Base-by-base conservation (phyloP, 1,284 basidiomycete species). In the Ustilago tritici region DNA sequence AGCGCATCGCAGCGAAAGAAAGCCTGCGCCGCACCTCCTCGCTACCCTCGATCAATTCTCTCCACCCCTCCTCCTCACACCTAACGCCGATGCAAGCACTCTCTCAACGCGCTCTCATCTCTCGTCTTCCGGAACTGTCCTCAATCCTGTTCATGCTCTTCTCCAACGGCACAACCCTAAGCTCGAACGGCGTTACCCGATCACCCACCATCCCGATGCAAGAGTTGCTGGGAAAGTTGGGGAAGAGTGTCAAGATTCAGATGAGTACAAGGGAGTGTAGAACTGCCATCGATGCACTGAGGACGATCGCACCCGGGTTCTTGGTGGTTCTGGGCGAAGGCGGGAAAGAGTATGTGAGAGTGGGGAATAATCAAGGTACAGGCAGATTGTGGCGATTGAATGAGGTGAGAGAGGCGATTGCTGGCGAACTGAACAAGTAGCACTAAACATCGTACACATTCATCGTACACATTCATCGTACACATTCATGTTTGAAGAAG, bases 61-160 rank as follows among this genome's bases (percentile, higher is more conserved):
- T 49, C 4, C 60, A 66, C 23, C 9, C 56, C 12, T 55, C 62
- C 3, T 53, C 43, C 3, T 53, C 53, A 4, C 9, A 15, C 0
- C 38, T 69, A 19, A 76, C 70, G 4, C 55, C 66, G 2, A 75
- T 68, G 65, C 68, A 70, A 36, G 60, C 64, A 0, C 62, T 79
- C 12, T 70, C 69, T 14, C 72, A 78, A 34, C 73, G 75, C 14
- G 57, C 76, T 0, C 61, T 77, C 19, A 62, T 83, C 38, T 75
- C 72, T 2, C 65, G 81, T 0, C 53, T 83, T 0, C 70, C 71
- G 11, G 80, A 83, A 40, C 56, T 83, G 14, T 77, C 70, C 43
- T 65, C 61, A 14, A 78, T 78, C 32, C 53, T 83, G n/a, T 79
- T 78, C 54, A 79, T 82, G 76, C 70, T 82, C 17, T 82, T 82